Evolutionary conservation across 352 stramenopile genomes (phyloP).

Genomic region (Aphanomyces stellatus): DNA sequence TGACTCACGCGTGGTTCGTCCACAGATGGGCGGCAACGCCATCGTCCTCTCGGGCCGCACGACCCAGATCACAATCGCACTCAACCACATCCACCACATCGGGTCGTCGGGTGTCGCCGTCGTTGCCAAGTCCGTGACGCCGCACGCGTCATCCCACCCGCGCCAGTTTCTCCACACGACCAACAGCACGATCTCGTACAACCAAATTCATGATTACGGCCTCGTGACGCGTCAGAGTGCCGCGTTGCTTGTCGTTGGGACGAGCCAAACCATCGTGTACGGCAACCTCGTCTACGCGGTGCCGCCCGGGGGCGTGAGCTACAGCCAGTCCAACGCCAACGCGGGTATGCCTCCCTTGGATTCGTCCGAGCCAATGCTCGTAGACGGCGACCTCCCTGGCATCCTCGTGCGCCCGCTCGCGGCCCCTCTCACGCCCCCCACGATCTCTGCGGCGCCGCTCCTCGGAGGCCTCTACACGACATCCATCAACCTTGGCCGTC

Average conservation of each 20-base stretch:
- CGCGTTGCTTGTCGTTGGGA: constrained; percentile 44
- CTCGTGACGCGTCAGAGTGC: constrained; percentile 38
- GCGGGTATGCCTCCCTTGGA: background rate
- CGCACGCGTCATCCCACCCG: constrained; percentile 23
- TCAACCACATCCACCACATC: constrained; percentile 68
- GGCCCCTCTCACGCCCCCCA: constrained; percentile 27
- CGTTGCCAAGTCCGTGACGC: constrained; percentile 21
- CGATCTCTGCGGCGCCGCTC: constrained; percentile 27
- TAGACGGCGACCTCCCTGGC: background rate
- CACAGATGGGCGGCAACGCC: constrained; percentile 47
- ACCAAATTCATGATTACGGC: constrained; percentile 64
- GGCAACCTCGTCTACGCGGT: constrained; percentile 53
- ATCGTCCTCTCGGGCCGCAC: constrained; percentile 54
- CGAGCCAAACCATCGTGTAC: constrained; percentile 36
- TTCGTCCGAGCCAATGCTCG: background rate
- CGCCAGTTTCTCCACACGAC: constrained; percentile 35
- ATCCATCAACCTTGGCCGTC: constrained; percentile 30
- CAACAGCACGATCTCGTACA: constrained; percentile 49
- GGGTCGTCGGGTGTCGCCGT: constrained; percentile 43
- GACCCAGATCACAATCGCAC: constrained; percentile 35
- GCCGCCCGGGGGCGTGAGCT: constrained; percentile 22
- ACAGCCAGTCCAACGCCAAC: constrained; percentile 1
- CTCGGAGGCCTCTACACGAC: constrained; percentile 30
- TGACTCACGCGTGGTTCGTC: background rate
- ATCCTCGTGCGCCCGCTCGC: background rate